A percentile compares a stretch with the other conserved stretches of the same genome.
Conservation (phyloP, 805 yeast genomes). For the Metschnikowia koreensis region DNA sequence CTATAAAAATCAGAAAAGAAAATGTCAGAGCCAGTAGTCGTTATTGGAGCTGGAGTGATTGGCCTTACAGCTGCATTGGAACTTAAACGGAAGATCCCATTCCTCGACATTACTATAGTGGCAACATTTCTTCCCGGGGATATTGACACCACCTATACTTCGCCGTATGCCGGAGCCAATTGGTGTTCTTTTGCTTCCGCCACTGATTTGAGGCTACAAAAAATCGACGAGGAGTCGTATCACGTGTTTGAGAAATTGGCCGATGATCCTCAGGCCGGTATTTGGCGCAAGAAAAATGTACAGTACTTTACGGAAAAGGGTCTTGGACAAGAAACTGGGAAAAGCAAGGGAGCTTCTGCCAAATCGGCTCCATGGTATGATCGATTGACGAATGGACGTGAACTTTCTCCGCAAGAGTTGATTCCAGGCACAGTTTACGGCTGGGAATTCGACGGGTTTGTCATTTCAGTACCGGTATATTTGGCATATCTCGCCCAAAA, state of each 20-base stretch:
- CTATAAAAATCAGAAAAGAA: background rate
- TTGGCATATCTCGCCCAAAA: constrained; percentile 50
- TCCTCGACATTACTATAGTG: constrained; percentile 29
- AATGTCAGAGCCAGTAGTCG: constrained; percentile 14
- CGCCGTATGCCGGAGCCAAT: constrained; percentile 73
- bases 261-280: constrained; percentile 49
- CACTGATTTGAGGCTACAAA: constrained; percentile 28
- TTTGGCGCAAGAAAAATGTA: constrained; percentile 17
- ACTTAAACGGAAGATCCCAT: constrained; percentile 19
- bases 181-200: constrained; percentile 59
- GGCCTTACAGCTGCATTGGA: constrained; percentile 39
- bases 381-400: constrained; percentile 37
- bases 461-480: constrained; percentile 59
- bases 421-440: constrained; percentile 46
- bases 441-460: constrained; percentile 49
- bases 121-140: constrained; percentile 56
- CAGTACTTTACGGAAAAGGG: constrained; percentile 14
- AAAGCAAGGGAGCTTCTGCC: background rate
- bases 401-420: constrained; percentile 34
- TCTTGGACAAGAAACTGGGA: constrained; percentile 9
- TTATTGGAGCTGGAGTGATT: constrained; percentile 33
- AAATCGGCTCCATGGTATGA: constrained; percentile 47
- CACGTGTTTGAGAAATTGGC: constrained; percentile 46
- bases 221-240: constrained; percentile 50
- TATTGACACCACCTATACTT: constrained; percentile 48